Percentiles rank a stretch among this genome's conserved stretches.
Evolutionary conservation across 306 rosid genomes (phyloP).

Genomic region (Ceratonia siliqua): DNA sequence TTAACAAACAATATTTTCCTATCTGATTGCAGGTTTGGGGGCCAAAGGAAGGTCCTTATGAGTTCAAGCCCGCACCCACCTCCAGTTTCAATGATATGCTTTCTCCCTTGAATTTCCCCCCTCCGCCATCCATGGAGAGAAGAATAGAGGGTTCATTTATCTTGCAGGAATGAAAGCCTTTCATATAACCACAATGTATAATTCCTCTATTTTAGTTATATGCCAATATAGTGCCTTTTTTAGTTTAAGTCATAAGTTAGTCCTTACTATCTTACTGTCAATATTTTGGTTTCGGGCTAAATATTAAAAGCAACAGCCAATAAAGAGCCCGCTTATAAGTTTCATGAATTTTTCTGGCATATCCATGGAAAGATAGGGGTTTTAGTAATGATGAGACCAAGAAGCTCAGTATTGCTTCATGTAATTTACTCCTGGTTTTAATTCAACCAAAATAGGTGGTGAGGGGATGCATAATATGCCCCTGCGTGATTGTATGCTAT

Average conservation of each 20-base stretch:
- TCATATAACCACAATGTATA: conserved; percentile 24
- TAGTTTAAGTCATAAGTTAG: background rate
- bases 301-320: background rate
- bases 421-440: background rate
- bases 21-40: conserved; percentile 62
- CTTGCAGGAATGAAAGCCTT: conserved; percentile 49
- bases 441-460: background rate
- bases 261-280: background rate
- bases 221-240: background rate
- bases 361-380: background rate
- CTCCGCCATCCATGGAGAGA: conserved; percentile 52
- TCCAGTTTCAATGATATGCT: conserved; percentile 48
- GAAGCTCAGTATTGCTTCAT: background rate
- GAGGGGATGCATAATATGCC: background rate
- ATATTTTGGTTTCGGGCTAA: background rate
- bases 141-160: conserved; percentile 73
- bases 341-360: background rate
- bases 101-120: conserved; percentile 50
- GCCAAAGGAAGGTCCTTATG: conserved; percentile 68
- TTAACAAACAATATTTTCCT: background rate
- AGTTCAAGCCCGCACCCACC: conserved; percentile 65
- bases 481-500: background rate
- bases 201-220: background rate
- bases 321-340: background rate
- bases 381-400: background rate